Evolutionary conservation across 352 stramenopile species (phyloP), one percentile per base, ranked within the genome.

Genomic region (Globisporangium rhizosaccharum): DNA sequence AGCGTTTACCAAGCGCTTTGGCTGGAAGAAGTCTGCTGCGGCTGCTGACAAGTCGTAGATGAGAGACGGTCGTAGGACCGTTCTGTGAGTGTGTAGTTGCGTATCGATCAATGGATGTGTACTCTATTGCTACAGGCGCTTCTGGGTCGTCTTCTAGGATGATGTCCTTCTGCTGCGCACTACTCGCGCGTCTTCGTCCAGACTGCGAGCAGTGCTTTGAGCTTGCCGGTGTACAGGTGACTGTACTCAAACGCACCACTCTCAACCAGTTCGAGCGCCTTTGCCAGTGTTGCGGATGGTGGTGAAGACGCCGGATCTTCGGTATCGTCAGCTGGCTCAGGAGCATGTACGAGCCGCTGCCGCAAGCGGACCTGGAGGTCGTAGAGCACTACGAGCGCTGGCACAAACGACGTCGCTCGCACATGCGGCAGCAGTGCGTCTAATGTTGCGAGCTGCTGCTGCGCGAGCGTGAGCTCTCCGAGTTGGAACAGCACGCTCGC

Each of bases 401-500:
- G 57, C 18, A 82, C 68, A 20, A 72, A 82, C 5, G 70, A 70
- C 48, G 50, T 30, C 17, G 67, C 44, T 18, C 59, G 53, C 5
- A 65, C 39, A 23, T 55, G 67, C 11, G 53, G 49, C 18, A 66
- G 42, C 49, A 62, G 36, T 12, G 46, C 61, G 0, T 44, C 15
- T 14, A 66, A 41, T 2, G 49, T 70, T 59, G 61, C 72, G 33
- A 75, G 60, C 47, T 57, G 66, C 45, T 76, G 59, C 20, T 66
- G 56, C 28, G 71, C 66, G 23, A 60, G 28, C 2, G 67, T 41
- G 26, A 39, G 70, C 11, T 71, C 54, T 3, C 44, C 55, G 10
- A 79, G 55, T 25, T 82, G 68, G 50, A 74, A 71, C 8, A 73
- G 44, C n/a, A 79, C 61, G 25, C 76, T 71, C 3, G 59, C 57